Evolutionary conservation across 345 rosid genomes (phyloP), one percentile per base, ranked within the genome.

Genomic region (Pugionium dolabratum): DNA sequence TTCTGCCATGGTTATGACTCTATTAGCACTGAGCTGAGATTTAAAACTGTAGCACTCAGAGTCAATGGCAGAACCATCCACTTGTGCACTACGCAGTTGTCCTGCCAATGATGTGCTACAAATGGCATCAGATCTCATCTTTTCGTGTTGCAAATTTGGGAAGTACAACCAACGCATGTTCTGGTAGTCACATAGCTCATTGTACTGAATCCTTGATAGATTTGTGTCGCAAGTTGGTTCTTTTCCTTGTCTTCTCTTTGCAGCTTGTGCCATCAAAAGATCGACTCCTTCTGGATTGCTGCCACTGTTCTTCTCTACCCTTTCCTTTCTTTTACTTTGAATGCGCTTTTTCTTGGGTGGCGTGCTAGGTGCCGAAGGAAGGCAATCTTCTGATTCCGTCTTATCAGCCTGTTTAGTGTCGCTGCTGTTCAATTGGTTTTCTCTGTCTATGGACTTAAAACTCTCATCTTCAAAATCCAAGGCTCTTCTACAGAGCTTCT

Each of bases 401-500:
- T 72, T 76, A 49, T 51, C 72, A 33, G 64, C 51, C 2, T 63
- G 44, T 43, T 64, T 80, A 27, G 56, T 57, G 1, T 3, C 36
- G 7, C 54, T 47, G n/a, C 30, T 27, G 5, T 49, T 50, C 4
- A 27, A n/a, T 32, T 42, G 47, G 39, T 54, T 61, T 33, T 61
- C 69, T 60, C 72, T 62, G 7, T 54, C 60, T 59, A 66, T 68
- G 11, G 68, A 46, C 48, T 72, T 73, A 58, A 39, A 69, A 70
- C 72, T 76, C n/a, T 28, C 48, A 28, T 77, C 81, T 52, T 69
- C 75, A 50, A 89, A 90, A 42, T 78, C 76, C 66, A 90, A 80
- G 42, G 79, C 76, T 66, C 84, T 77, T 73, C 83, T 83, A 64
- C 95, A 85, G 32, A 82, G 53, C 59, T 67, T 84, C 74, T 75